Conservation (phyloP, 305 asterid genomes). For the Caryopteris hybrid region DNA sequence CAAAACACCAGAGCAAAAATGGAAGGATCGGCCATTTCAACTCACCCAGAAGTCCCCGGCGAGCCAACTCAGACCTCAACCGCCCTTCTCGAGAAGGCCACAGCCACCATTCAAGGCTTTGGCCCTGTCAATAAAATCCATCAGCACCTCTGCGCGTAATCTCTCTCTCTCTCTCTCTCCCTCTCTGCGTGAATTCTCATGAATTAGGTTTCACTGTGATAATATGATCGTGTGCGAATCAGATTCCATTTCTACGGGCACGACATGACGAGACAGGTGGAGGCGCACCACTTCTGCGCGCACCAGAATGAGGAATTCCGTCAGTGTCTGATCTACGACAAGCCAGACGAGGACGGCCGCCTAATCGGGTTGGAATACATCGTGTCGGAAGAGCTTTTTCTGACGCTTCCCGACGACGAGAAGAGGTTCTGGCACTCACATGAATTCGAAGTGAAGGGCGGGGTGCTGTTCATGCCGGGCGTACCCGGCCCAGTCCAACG, state of each 20-base stretch:
- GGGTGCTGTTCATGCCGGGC: slow-evolving; percentile 71
- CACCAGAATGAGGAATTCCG: slow-evolving; percentile 80
- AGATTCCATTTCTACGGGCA: slow-evolving; percentile 84
- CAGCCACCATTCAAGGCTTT: slow-evolving; percentile 72
- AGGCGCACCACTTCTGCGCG: slow-evolving; percentile 87
- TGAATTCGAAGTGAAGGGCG: slow-evolving; percentile 79
- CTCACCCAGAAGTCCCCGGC: slow-evolving; percentile 66
- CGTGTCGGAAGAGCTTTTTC: slow-evolving; percentile 45
- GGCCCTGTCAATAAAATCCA: slow-evolving; percentile 85
- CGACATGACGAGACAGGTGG: slow-evolving; percentile 89
- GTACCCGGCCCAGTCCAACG: slow-evolving; percentile 66
- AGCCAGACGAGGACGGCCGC: slow-evolving; percentile 54
- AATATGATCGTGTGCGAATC: no score
- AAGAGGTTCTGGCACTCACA: slow-evolving; percentile 84
- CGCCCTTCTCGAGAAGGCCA: slow-evolving; percentile 62
- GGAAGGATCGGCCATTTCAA: slow-evolving; percentile 50
- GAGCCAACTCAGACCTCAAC: slow-evolving; percentile 58
- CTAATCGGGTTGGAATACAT: slow-evolving; percentile 78
- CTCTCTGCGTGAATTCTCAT: neutral
- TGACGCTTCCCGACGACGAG: slow-evolving; percentile 75
- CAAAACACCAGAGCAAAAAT: neutral
- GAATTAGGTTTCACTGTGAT: neutral
- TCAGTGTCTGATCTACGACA: slow-evolving; percentile 79
- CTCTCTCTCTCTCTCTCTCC: neutral
- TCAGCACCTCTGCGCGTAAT: slow-evolving; percentile 92